Conservation (phyloP, 495 filamentous ascomycete genomes). For the Massariosphaeria phaeospora region DNA sequence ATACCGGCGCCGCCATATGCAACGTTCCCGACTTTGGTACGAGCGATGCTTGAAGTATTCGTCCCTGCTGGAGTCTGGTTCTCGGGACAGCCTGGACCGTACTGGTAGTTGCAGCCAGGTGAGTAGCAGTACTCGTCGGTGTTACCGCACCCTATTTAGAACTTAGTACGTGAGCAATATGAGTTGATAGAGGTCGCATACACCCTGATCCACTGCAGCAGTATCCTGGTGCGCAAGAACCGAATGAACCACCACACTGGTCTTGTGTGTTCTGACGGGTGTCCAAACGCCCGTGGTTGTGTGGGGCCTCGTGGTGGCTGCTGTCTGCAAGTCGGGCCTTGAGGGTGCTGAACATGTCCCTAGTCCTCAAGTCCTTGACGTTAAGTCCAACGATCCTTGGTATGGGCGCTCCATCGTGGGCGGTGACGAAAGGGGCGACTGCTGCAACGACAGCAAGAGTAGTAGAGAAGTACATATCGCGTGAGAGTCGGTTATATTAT, state of each 20-base stretch:
- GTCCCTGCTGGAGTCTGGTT: conserved; percentile 28
- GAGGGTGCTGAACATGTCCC: conserved; percentile 17
- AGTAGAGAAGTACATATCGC: conserved; percentile 26
- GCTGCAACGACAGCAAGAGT: conserved; percentile 16
- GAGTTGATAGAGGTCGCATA: background rate
- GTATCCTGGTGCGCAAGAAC: conserved; percentile 25
- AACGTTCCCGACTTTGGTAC: conserved; percentile 21
- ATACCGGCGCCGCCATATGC: conserved; percentile 46
- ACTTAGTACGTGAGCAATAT: background rate
- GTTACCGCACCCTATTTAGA: conserved; percentile 22
- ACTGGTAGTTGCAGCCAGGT: conserved; percentile 24
- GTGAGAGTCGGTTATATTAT: background rate
- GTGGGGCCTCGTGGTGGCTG: background rate
- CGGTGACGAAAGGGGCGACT: conserved; percentile 15
- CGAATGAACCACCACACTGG: conserved; percentile 25
- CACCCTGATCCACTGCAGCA: conserved; percentile 28
- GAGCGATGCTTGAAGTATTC: conserved; percentile 26
- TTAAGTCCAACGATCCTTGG: conserved; percentile 23
- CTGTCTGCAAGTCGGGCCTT: conserved; percentile 4
- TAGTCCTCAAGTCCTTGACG: conserved; percentile 20
- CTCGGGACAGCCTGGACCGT: conserved; percentile 30
- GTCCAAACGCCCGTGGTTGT: conserved; percentile 4
- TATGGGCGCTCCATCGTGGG: conserved; percentile 16
- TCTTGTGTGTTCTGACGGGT: conserved; percentile 22
- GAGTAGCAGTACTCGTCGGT: conserved; percentile 24